Evolutionary conservation across 2,329 filamentous ascomycete genomes (phyloP), one percentile per base, ranked within the genome.

Genomic region (Cladophialophora chaetospira): DNA sequence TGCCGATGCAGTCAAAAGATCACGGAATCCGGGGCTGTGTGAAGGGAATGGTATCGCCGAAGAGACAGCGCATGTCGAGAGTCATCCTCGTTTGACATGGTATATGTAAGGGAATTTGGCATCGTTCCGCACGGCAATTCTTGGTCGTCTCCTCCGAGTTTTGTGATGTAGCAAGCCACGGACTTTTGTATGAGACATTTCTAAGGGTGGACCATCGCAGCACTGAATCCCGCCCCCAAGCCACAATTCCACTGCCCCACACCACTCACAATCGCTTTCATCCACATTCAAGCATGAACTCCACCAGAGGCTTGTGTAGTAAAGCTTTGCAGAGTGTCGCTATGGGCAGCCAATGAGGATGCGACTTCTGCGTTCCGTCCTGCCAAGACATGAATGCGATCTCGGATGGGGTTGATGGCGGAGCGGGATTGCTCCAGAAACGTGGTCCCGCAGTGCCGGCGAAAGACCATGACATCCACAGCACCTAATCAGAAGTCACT

Each of bases 151-250:
- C 2, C 9, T 36, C 17, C 9, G 5, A n/a, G 5, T 11, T 11
- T 15, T 13, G 44, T 9, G 26, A 9, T 25, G 11, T 2, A 25
- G 15, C 17, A 33, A 48, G n/a, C 4, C n/a, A 35, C 11, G 19
- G 2, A 17, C 17, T 33, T 38, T 26, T 36, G 46, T 49, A 49
- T 49, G 46, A 36, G 46, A 17, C 31, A 49, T 49, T 49, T 49
- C n/a, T 25, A 19, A 36, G 36, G 19, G 19, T 19, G 21, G 17
- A 49, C 33, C 26, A 47, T n/a, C 26, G 31, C 17, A 35, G 23
- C 10, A 26, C 19, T 47, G 17, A 17, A 17, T 38, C 35, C 15
- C 35, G 15, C 8, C 3, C 35, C 5, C 4, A n/a, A 19, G 15
- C 35, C 5, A 25, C 2, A 19, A 9, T 10, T 48, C 17, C 10